Conservation (phyloP, 2,329 filamentous ascomycete genomes). For the Neoarthrinium moseri region DNA sequence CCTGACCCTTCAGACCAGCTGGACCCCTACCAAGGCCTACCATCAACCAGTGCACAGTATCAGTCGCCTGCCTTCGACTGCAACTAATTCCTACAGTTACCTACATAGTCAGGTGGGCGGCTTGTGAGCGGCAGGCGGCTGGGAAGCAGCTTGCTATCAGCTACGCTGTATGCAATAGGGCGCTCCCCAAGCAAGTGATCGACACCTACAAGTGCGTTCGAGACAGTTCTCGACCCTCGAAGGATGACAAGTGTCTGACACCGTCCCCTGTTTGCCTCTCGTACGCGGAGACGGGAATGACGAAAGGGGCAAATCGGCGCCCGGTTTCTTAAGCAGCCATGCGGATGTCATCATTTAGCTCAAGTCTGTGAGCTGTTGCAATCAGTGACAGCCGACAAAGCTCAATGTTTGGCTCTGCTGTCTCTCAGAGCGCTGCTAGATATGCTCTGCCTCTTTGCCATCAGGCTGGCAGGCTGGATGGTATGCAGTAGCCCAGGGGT, state of each 20-base stretch:
- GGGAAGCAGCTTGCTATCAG: no score
- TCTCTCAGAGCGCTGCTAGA: neutral
- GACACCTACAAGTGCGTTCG: neutral
- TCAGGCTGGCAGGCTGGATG: no score
- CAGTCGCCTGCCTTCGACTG: no score
- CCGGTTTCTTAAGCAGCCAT: neutral
- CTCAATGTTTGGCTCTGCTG: neutral
- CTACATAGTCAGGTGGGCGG: no score
- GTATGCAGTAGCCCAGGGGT: no score
- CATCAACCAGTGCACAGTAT: no score
- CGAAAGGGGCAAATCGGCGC: constrained; percentile 24
- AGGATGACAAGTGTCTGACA: neutral
- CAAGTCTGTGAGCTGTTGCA: neutral
- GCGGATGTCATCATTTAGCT: constrained; percentile 17
- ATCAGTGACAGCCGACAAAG: neutral
- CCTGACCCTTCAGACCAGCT: no score
- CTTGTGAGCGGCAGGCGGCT: no score
- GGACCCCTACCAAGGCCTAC: no score
- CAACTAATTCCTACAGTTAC: no score
- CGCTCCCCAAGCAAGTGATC: neutral
- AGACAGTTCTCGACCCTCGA: neutral
- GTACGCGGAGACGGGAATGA: constrained; percentile 19
- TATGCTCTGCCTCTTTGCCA: neutral
- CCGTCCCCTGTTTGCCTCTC: neutral
- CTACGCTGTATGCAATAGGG: no score